Conservation (phyloP, 208 protist species). For the Balamuthia mandrillaris region DNA sequence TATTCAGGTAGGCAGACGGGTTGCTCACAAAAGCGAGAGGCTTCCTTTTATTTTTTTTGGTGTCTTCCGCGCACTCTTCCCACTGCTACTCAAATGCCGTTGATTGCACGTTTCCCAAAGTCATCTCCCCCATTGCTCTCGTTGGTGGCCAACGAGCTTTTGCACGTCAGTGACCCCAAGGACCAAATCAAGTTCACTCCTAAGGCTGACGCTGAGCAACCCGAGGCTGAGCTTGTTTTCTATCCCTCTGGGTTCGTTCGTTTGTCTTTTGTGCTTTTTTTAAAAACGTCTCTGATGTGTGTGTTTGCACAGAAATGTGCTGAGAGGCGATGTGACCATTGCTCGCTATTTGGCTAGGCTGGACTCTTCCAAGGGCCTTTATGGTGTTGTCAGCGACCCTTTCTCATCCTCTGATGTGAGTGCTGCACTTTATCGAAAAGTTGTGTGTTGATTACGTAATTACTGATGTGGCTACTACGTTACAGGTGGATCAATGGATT, state of each 20-base stretch:
- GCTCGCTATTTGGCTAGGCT: neutral
- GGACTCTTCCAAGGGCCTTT: conserved; percentile 1
- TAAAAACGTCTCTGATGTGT: neutral
- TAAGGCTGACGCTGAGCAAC: conserved; percentile 17
- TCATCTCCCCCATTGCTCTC: neutral
- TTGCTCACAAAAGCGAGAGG: no score
- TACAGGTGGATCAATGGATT: conserved; percentile 26
- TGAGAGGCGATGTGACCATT: conserved; percentile 2
- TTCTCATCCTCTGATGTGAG: no score
- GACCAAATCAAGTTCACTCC: conserved; percentile 22
- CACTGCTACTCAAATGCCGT: no score
- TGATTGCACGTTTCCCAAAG: conserved; percentile 11
- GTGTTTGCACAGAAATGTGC: neutral
- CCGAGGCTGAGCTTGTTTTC: conserved; percentile 1
- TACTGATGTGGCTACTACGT: neutral
- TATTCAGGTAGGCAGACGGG: no score
- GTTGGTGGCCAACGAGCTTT: neutral
- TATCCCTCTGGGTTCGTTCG: neutral
- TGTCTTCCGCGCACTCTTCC: no score
- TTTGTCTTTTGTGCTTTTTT: no score
- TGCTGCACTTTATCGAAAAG: neutral
- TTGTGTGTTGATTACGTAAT: neutral
- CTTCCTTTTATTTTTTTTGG: no score
- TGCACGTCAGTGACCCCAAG: conserved; percentile 7
- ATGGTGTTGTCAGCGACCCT: no score